Evolutionary conservation across 192 early-diverging fungal genomes (phyloP).

Genomic region (Backusella sp.): DNA sequence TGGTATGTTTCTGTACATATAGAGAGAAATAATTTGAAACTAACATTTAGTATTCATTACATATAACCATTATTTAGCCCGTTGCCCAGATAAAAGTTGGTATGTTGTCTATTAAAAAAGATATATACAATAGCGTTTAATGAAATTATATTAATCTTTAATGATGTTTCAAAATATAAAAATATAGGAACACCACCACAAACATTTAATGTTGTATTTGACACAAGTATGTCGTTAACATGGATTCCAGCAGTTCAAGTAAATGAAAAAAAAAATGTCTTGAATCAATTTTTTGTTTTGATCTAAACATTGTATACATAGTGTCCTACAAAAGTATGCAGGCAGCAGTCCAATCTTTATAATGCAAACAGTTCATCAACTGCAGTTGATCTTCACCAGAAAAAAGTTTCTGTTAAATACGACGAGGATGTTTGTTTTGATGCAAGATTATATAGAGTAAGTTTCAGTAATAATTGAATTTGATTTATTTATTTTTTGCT

Average conservation of each 20-base stretch:
- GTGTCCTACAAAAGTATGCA: conserved; percentile 21
- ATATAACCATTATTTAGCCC: conserved; percentile 5
- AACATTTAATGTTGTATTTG: conserved; percentile 26
- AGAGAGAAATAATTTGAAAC: neutral
- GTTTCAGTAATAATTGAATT: neutral
- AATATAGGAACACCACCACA: conserved; percentile 31
- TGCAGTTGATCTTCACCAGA: conserved; percentile 22
- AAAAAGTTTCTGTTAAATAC: conserved; percentile 23
- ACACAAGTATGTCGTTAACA: conserved; percentile 30
- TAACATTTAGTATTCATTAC: neutral
- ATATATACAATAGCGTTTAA: neutral
- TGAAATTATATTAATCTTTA: neutral
- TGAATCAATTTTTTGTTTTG: neutral
- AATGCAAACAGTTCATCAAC: conserved; percentile 24
- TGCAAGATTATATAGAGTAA: conserved; percentile 25
- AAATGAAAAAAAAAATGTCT: neutral
- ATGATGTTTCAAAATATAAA: neutral
- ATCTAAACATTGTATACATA: conserved; percentile 5
- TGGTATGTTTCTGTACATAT: conserved; percentile 15
- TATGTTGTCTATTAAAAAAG: neutral
- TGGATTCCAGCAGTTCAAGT: conserved; percentile 29
- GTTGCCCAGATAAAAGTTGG: conserved; percentile 22
- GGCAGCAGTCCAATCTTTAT: conserved; percentile 7
- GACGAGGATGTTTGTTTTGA: conserved; percentile 26
- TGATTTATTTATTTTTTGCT: neutral